phyloP scores from a whole-genome alignment of 345 rosid genomes.

The Geranium rotundifolium region DNA sequence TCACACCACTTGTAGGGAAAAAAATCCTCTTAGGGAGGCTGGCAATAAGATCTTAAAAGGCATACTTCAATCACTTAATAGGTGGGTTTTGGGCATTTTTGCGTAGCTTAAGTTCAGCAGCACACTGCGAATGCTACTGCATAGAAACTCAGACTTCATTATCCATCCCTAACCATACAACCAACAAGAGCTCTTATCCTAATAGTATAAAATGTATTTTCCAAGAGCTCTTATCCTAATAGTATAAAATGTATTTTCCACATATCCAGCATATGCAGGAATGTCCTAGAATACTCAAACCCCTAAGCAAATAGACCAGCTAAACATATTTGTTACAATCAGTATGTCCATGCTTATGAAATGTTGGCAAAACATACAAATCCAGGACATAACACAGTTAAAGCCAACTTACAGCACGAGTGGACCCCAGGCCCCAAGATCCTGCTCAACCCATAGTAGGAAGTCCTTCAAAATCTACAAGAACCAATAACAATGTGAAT shows the following conservation, averaged over 20 bases:
- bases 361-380: too few species aligned
- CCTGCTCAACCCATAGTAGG: slow-evolving; percentile 84
- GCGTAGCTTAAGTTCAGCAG: neutral
- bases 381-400: too few species aligned
- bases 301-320: neutral
- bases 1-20: neutral
- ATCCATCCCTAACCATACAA: neutral
- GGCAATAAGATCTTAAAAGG: neutral
- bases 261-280: neutral
- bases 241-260: too few species aligned
- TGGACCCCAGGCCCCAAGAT: slow-evolving; percentile 98
- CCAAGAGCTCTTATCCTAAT: neutral
- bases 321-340: neutral
- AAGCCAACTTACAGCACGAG: slow-evolving; percentile 61
- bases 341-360: too few species aligned
- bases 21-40: neutral
- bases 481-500: slow-evolving; percentile 2
- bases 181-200: too few species aligned
- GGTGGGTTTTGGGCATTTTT: neutral
- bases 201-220: neutral
- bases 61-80: neutral
- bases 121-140: neutral
- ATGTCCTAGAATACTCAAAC: neutral
- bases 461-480: slow-evolving; percentile 86
- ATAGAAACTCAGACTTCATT: neutral